A percentile compares a stretch with the other conserved stretches of the same genome.
Evolutionary conservation across 345 rosid genomes (phyloP).

Genomic region (Draba incana): DNA sequence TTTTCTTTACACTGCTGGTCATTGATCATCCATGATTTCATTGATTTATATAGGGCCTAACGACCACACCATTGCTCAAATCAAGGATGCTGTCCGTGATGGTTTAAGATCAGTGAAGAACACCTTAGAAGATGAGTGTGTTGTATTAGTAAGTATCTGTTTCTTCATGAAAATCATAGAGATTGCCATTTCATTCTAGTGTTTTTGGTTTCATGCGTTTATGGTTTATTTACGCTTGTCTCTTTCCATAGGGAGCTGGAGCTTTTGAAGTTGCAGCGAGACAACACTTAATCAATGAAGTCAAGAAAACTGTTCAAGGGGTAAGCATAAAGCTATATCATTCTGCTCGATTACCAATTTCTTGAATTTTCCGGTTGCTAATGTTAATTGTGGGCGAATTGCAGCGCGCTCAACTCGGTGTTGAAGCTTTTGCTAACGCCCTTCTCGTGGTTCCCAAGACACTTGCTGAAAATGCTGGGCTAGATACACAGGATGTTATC

Average conservation of each 20-base stretch:
- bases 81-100: conserved; percentile 96
- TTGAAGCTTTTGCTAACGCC: conserved; percentile 96
- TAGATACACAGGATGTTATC: conserved; percentile 95
- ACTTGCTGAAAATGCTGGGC: conserved; percentile 94
- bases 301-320: conserved; percentile 94
- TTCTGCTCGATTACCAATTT: conserved; percentile 3
- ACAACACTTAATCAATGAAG: conserved; percentile 77
- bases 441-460: conserved; percentile 98
- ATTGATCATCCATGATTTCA: conserved; percentile 9
- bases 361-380: not conserved
- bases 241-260: conserved; percentile 78
- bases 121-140: conserved; percentile 90
- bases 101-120: conserved; percentile 96
- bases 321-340: conserved; percentile 44
- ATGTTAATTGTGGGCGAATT: conserved; percentile 22
- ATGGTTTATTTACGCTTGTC: conserved; percentile 18
- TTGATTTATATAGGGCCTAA: conserved; percentile 68
- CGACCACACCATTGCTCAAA: conserved; percentile 98
- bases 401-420: conserved; percentile 97
- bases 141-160: conserved; percentile 66
- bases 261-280: conserved; percentile 98
- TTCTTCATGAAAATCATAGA: not conserved
- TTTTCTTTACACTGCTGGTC: not conserved
- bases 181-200: not conserved
- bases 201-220: not conserved